Percentiles rank a stretch among this genome's conserved stretches.
phyloP scores from a whole-genome alignment of 495 filamentous ascomycete species.

The Aspergillus ellipticus region DNA sequence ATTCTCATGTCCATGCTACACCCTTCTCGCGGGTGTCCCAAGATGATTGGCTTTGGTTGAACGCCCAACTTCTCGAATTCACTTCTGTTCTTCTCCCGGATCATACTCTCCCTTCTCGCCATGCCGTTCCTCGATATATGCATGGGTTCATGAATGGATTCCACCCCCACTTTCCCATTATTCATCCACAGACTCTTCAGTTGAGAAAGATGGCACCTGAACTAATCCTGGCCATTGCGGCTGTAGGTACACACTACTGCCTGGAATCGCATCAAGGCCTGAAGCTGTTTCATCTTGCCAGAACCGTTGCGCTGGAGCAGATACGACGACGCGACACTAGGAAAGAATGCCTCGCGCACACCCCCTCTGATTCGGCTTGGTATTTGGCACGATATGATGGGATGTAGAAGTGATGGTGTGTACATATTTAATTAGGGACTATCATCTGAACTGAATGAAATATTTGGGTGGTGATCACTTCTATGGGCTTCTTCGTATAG shows the following conservation, averaged over 20 bases:
- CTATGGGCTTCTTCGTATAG: no score
- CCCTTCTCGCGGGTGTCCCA: not conserved
- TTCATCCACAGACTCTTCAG: conserved; percentile 53
- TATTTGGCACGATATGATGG: no score
- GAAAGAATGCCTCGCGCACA: no score
- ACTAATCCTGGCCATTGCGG: conserved; percentile 47
- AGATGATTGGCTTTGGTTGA: conserved; percentile 21
- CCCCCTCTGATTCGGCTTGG: no score
- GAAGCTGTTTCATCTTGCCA: conserved; percentile 55
- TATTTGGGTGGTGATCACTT: no score
- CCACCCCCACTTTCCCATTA: conserved; percentile 55
- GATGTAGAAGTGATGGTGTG: no score
- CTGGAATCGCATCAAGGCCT: conserved; percentile 52
- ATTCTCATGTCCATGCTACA: not conserved
- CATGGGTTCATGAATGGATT: conserved; percentile 58
- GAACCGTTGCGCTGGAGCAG: conserved; percentile 20
- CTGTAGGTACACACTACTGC: conserved; percentile 23
- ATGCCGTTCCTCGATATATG: conserved; percentile 52
- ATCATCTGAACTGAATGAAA: no score
- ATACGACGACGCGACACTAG: not conserved
- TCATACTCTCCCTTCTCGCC: conserved; percentile 49
- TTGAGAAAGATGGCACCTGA: conserved; percentile 50
- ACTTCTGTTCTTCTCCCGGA: conserved; percentile 48
- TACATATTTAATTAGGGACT: no score
- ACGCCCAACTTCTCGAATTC: no score